A percentile compares a stretch with the other conserved stretches of the same genome.
phyloP scores from a whole-genome alignment of 2,329 filamentous ascomycete genomes.

The Rachicladosporium sp. region DNA sequence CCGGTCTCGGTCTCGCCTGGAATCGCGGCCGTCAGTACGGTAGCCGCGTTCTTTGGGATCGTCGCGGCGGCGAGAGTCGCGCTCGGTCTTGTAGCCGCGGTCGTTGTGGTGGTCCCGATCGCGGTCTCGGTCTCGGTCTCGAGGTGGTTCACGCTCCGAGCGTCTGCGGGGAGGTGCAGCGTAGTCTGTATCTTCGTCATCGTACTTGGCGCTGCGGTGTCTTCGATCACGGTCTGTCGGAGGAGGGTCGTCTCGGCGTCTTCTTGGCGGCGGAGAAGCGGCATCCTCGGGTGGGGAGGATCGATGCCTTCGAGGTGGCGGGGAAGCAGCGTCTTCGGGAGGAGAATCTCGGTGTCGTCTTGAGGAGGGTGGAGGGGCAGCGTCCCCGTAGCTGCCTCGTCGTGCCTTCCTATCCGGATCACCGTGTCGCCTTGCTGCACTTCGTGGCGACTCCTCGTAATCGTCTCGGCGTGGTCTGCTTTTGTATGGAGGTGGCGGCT shows the following conservation, averaged over 20 bases:
- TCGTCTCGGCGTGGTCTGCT: background rate
- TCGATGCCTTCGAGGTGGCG: constrained; percentile 1
- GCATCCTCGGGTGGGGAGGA: background rate
- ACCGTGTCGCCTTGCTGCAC: background rate
- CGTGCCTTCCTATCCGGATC: too few species aligned
- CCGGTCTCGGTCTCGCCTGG: constrained; percentile 5
- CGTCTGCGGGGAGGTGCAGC: background rate
- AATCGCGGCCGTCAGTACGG: constrained; percentile 5
- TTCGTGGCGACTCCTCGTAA: constrained; percentile 1
- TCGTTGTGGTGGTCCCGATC: constrained; percentile 4
- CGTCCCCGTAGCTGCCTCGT: too few species aligned
- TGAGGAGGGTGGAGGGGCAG: too few species aligned
- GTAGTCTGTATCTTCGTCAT: constrained; percentile 4
- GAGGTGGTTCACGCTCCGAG: constrained; percentile 1
- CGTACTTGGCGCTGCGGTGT: constrained; percentile 4
- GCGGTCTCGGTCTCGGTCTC: background rate
- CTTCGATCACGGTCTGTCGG: constrained; percentile 3
- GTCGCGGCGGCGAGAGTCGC: constrained; percentile 1
- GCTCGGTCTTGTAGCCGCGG: constrained; percentile 5
- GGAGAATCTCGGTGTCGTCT: too few species aligned
- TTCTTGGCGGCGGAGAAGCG: background rate
- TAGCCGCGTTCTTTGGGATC: constrained; percentile 3
- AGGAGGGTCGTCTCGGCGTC: background rate
- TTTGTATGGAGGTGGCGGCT: constrained; percentile 1
- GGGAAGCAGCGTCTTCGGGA: background rate